A percentile compares a stretch with the other conserved stretches of the same genome.
Evolutionary conservation across 148 eudicot species (phyloP).

Genomic region (Gaultheria prostrata): DNA sequence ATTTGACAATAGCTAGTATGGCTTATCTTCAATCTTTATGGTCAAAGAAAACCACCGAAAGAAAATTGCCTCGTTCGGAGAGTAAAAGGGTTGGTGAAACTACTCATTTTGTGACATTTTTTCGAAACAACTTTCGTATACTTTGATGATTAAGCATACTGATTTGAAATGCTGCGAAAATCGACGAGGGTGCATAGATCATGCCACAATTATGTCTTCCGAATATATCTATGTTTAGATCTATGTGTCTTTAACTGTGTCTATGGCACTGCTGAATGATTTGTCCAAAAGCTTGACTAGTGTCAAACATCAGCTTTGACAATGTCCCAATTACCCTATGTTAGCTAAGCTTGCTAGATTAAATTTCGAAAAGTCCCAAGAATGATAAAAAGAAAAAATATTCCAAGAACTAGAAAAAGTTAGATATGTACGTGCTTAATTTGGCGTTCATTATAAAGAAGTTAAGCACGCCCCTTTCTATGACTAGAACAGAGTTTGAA

Average conservation of each 20-base stretch:
- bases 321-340: slow-evolving; percentile 3
- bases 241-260: background rate
- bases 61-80: slow-evolving; percentile 10
- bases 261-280: background rate
- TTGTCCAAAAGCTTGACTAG: slow-evolving; percentile 17
- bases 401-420: background rate
- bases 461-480: slow-evolving; percentile 10
- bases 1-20: background rate
- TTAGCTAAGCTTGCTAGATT: background rate
- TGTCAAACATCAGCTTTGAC: background rate
- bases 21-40: background rate
- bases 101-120: background rate
- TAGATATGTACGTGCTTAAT: background rate
- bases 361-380: background rate
- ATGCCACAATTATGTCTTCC: background rate
- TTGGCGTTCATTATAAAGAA: slow-evolving; percentile 16
- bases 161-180: background rate
- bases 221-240: background rate
- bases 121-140: background rate
- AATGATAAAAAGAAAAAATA: background rate
- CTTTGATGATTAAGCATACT: background rate
- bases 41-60: slow-evolving; percentile 20
- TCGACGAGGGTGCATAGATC: background rate
- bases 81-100: background rate
- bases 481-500: background rate